Conservation (phyloP, 2,329 filamentous ascomycete genomes). For the Septoria petroselini region DNA sequence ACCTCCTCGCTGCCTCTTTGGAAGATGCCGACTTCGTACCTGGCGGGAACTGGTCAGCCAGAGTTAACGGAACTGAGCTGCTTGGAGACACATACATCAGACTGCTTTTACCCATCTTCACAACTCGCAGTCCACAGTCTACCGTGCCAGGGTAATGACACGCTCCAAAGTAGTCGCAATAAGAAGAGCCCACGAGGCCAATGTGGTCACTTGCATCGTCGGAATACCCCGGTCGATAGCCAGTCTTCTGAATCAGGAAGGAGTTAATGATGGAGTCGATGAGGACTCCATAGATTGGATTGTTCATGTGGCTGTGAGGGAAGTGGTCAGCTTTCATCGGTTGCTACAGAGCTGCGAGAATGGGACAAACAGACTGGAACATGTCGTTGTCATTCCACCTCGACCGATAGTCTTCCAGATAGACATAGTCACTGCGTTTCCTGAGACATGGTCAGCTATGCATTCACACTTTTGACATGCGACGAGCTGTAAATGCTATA, state of each 20-base stretch:
- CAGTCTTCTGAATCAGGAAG: constrained; percentile 77
- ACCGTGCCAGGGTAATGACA: constrained; percentile 78
- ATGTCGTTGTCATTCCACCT: constrained; percentile 94
- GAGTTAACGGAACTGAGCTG: no score
- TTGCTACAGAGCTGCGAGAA: no score
- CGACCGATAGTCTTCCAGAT: constrained; percentile 76
- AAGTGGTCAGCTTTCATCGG: background rate
- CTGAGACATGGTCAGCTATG: constrained; percentile 3
- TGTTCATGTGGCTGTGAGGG: constrained; percentile 52
- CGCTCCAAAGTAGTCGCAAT: constrained; percentile 75
- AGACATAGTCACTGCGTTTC: constrained; percentile 70
- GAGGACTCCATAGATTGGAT: constrained; percentile 47
- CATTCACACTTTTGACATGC: no score
- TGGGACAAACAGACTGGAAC: constrained; percentile 56
- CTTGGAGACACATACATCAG: constrained; percentile 54
- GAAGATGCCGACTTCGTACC: constrained; percentile 84
- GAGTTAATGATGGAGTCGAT: constrained; percentile 86
- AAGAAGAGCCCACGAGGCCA: constrained; percentile 78
- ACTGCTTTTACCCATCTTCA: constrained; percentile 79
- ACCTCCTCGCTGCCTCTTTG: constrained; percentile 68
- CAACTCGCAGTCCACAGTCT: constrained; percentile 77
- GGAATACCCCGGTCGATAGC: constrained; percentile 59
- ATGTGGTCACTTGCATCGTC: constrained; percentile 72
- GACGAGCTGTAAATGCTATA: no score
- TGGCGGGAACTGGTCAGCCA: constrained; percentile 3